Evolutionary conservation across 169 alveolate species (phyloP).

Genomic region (Eimeria maxima): DNA sequence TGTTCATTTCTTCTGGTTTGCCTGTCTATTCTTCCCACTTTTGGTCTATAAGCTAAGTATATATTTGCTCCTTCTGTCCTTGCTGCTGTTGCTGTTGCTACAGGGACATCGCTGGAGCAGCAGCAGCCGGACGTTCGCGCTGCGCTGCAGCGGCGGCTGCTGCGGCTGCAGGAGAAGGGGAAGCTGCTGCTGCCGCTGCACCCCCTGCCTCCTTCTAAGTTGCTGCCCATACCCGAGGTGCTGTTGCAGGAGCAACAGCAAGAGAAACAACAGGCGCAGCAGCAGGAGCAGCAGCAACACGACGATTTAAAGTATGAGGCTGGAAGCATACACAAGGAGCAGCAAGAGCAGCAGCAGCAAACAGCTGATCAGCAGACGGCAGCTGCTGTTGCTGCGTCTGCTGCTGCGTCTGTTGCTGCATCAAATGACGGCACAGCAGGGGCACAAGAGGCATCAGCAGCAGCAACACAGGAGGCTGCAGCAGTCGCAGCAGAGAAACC

Average conservation of each 20-base stretch:
- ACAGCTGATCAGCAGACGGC: not conserved
- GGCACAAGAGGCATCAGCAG: too few relatives aligned
- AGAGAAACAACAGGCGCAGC: not conserved
- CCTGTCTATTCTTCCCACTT: too few relatives aligned
- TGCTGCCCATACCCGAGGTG: not conserved
- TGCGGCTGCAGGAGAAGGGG: constrained; percentile 29
- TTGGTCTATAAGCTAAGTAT: not conserved
- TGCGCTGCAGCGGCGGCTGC: constrained; percentile 51
- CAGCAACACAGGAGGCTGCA: not conserved
- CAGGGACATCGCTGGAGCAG: constrained; percentile 14
- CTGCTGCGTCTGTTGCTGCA: too few relatives aligned
- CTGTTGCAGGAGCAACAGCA: not conserved
- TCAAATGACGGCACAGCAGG: too few relatives aligned
- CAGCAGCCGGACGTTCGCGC: constrained; percentile 1
- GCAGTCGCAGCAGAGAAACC: not conserved
- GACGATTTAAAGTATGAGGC: not conserved
- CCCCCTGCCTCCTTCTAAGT: constrained; percentile 34
- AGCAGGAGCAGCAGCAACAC: constrained; percentile 32
- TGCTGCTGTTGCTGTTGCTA: constrained; percentile 23
- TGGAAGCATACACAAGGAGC: too few relatives aligned
- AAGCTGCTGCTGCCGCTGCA: constrained; percentile 36
- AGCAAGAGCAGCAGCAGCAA: constrained; percentile 23
- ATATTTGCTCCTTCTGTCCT: not conserved
- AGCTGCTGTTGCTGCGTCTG: not conserved
- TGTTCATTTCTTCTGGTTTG: too few relatives aligned